Base-by-base conservation (phyloP, 176 grass and related monocot genomes). In the Hsuehochloa calcarea region DNA sequence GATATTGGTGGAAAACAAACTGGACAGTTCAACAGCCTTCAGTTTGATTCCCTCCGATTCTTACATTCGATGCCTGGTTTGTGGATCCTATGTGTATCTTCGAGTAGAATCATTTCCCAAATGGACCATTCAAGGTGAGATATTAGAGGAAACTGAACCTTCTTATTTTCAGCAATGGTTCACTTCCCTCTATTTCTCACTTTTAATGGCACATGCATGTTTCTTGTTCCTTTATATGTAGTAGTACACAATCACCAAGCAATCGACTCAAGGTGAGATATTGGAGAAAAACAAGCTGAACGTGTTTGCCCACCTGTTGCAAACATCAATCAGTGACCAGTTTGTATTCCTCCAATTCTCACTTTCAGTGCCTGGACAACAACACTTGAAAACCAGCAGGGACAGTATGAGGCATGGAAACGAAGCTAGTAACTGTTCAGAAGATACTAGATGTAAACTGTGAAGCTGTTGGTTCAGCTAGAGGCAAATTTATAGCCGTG, bases 291-390 rank as follows among this genome's bases (percentile, higher is more conserved):
- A 82, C 82, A 88, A 91, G 75, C 85, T 62, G 78, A 40, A 16
- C 67, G 50, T 79, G 59, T 61, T 23, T 78, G 31, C 41, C 35
- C n/a, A 10, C 34, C 22, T 75, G 22, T 64, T 50, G 65, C 26
- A 63, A 58, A 13, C 50, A n/a, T 59, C 1, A n/a, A 44, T 7
- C 34, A 14, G 61, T 16, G 20, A 71, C 79, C 72, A 84, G 80
- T 88, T 90, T 86, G 79, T 51, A 40, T 90, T 65, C 77, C 73
- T 88, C 77, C 82, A 94, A 85, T 65, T 61, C 91, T 92, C 84
- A 89, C 66, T 63, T 77, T 70, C 68, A 76, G 58, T 22, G 29
- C 74, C 75, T 83, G 66, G 60, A 80, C 11, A 50, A 8, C 49
- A 67, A 58, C 43, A 55, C 15, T 66, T 10, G 15, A 31, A 27